Percentiles rank a stretch among this genome's conserved stretches.
These are phyloP conservation scores for Solanum aculeatissimum DNA, from an alignment of 305 asterid species.

Conservation along the genomic window DNA sequence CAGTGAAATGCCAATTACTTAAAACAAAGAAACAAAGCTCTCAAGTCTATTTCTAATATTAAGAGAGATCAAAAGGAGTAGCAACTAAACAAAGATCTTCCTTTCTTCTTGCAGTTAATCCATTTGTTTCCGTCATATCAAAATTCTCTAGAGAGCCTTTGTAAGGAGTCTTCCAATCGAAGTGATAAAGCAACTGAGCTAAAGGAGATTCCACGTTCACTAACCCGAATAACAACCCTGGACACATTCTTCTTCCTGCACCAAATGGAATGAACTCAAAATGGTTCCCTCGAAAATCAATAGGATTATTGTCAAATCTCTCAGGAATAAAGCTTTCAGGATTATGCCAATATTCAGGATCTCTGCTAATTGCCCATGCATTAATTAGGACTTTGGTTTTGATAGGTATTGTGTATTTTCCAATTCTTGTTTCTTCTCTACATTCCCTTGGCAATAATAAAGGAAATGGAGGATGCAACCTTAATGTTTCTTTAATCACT, in stretches of 20 bases:
- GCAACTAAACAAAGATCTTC: background rate
- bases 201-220: background rate
- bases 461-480: conserved; percentile 6
- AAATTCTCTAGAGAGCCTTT: background rate
- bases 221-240: background rate
- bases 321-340: background rate
- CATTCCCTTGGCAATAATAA: conserved; percentile 2
- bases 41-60: background rate
- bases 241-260: conserved; percentile 10
- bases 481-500: background rate
- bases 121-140: background rate
- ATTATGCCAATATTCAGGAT: background rate
- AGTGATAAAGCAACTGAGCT: background rate
- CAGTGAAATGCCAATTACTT: background rate
- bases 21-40: background rate
- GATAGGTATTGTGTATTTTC: background rate
- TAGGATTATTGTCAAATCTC: background rate
- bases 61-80: background rate
- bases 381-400: background rate
- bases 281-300: background rate
- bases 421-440: conserved; percentile 1
- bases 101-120: background rate
- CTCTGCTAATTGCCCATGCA: background rate
- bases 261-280: conserved; percentile 4
- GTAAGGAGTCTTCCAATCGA: background rate